Conservation (phyloP, 2,329 filamentous ascomycete genomes). For the Passalora sequoiae region DNA sequence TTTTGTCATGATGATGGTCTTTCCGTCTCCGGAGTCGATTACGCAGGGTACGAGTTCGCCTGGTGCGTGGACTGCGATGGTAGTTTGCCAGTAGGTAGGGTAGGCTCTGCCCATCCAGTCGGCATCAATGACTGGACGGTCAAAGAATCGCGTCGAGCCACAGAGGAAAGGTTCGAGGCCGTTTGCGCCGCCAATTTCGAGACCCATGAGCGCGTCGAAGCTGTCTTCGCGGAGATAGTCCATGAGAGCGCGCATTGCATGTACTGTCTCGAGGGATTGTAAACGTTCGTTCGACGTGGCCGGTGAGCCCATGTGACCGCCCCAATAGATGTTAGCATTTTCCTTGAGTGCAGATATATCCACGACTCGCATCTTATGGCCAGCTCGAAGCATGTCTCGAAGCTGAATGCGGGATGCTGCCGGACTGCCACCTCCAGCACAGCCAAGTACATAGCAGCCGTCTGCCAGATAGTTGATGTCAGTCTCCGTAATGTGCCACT, state of each 20-base stretch:
- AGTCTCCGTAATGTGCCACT: slow-evolving; percentile 55
- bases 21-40: slow-evolving; percentile 45
- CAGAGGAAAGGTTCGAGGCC: slow-evolving; percentile 56
- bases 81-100: slow-evolving; percentile 45
- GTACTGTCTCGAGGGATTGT: slow-evolving; percentile 48
- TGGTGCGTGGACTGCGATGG: slow-evolving; percentile 40
- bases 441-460: slow-evolving; percentile 58
- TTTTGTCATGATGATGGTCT: slow-evolving; percentile 42
- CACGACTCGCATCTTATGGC: slow-evolving; percentile 50
- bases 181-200: slow-evolving; percentile 65
- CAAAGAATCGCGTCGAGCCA: slow-evolving; percentile 50
- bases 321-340: slow-evolving; percentile 51
- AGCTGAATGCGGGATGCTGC: slow-evolving; percentile 51
- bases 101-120: slow-evolving; percentile 47
- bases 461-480: slow-evolving; percentile 55
- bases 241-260: slow-evolving; percentile 45
- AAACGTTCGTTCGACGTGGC: slow-evolving; percentile 59
- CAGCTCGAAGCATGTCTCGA: slow-evolving; percentile 47
- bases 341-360: slow-evolving; percentile 48
- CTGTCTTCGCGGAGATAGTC: slow-evolving; percentile 42
- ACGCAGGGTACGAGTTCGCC: slow-evolving; percentile 42
- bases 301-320: slow-evolving; percentile 55
- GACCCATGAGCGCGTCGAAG: slow-evolving; percentile 55
- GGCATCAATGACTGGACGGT: slow-evolving; percentile 41
- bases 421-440: slow-evolving; percentile 55